Base-by-base conservation (phyloP, 2,329 filamentous ascomycete species). In the Scopulariopsis brevicaulis region DNA sequence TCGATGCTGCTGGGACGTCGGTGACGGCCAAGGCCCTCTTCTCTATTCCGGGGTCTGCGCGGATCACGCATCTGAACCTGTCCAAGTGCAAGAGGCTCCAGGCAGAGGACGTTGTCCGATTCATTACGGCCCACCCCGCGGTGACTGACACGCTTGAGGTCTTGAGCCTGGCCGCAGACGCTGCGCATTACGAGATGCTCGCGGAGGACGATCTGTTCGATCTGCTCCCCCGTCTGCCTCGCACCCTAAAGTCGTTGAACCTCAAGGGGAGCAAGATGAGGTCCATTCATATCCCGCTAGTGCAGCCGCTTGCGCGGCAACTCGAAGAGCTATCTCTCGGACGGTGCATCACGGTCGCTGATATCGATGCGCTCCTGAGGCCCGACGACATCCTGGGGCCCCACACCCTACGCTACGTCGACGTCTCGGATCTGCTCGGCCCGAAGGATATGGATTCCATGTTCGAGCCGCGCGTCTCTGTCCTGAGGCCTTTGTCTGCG, bases 1-100 rank as follows among this genome's bases (percentile, higher is more conserved):
- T 94, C 43, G 89, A 94, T 66, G 77, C 92, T n/a, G 83, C 86
- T 11, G 87, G 88, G 63, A 92, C 89, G 1, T 82, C 86, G 63
- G 83, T 94, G 64, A 91, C 85, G 37, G 82, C 90, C 68, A 74
- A 77, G 25, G 88, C 89, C 4, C 76, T 94, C 18, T 74, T 80
- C 63, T 83, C 82, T 22, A 88, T 93, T 61, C 87, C 89, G 1
- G 67, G 76, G n/a, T 85, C 85, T 4, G 89, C 89, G 12, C 77
- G 75, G 61, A 79, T 93, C 62, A 91, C 86, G 1, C 89, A 94
- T 67, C 74, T 94, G 57, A 92, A 90, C 65, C 73, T 94, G 53
- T 83, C 86, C 62, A 89, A 88, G 70, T 93, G 89, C 75, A 84
- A 82, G 56, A 78, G 83, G 57, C 76, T 94, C 57, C 82, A 82